Evolutionary conservation across 495 filamentous ascomycete genomes (phyloP).

Genomic region (Apiosordaria backusii): DNA sequence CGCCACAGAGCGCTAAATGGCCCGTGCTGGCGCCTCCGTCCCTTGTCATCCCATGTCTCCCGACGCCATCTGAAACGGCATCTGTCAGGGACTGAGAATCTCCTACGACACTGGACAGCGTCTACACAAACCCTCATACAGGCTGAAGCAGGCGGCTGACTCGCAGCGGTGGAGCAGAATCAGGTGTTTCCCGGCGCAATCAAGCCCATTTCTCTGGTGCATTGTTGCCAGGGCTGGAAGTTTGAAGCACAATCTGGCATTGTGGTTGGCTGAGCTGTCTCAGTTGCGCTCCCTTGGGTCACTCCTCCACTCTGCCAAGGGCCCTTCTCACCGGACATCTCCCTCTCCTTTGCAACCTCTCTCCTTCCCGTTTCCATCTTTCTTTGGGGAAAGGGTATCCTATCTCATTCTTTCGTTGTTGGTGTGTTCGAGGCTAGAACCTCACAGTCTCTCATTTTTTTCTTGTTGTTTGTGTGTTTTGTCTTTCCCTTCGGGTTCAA

Average conservation of each 20-base stretch:
- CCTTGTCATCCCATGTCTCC: conserved; percentile 24
- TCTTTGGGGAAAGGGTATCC: conserved; percentile 12
- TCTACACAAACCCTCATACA: conserved; percentile 13
- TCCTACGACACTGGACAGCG: conserved; percentile 16
- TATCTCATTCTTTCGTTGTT: conserved; percentile 10
- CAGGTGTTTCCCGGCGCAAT: conserved; percentile 11
- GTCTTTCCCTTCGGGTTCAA: conserved; percentile 17
- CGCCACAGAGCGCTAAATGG: conserved; percentile 11
- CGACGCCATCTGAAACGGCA: conserved; percentile 42
- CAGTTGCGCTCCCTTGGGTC: conserved; percentile 1
- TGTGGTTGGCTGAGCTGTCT: conserved; percentile 1
- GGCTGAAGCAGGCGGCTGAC: conserved; percentile 24
- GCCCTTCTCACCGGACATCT: background rate
- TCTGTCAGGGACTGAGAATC: conserved; percentile 37
- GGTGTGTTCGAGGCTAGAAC: conserved; percentile 14
- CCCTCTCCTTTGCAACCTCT: conserved; percentile 6
- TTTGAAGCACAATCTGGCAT: conserved; percentile 11
- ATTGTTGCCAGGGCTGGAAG: background rate
- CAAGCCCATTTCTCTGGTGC: conserved; percentile 2
- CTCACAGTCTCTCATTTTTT: conserved; percentile 12
- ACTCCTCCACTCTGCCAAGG: conserved; percentile 2
- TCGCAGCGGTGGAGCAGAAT: conserved; percentile 17
- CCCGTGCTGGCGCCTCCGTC: conserved; percentile 19
- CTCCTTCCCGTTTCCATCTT: conserved; percentile 6
- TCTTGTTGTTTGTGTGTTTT: conserved; percentile 25